Evolutionary conservation across 768 basidiomycete genomes (phyloP).

Genomic region (Serendipita sp.): DNA sequence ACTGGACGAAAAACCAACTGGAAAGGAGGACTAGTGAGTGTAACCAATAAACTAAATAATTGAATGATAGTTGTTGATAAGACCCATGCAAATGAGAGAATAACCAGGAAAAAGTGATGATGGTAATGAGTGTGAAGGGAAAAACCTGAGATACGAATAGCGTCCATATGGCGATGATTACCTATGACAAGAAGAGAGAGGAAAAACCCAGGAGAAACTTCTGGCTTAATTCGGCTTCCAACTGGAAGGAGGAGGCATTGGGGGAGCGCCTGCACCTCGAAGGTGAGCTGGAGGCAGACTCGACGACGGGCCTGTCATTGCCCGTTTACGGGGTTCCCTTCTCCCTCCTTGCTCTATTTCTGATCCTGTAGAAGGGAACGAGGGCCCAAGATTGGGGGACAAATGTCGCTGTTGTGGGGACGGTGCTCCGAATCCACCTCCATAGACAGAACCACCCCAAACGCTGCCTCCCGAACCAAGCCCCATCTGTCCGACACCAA

Average conservation of each 20-base stretch:
- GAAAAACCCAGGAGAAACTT: background rate
- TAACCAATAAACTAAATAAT: too few species aligned
- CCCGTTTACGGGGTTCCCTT: constrained; percentile 18
- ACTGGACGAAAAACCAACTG: background rate
- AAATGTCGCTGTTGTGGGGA: background rate
- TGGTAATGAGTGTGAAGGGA: background rate
- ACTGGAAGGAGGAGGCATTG: constrained; percentile 10
- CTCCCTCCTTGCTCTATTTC: constrained; percentile 7
- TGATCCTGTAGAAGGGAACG: constrained; percentile 12
- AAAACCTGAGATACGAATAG: background rate
- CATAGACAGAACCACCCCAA: constrained; percentile 47
- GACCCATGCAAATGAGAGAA: background rate
- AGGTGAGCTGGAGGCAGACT: constrained; percentile 7
- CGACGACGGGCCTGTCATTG: constrained; percentile 19
- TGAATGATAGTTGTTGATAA: too few species aligned
- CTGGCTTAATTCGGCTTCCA: constrained; percentile 5
- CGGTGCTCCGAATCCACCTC: constrained; percentile 39
- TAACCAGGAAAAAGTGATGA: background rate
- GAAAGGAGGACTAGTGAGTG: background rate
- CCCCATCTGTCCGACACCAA: constrained; percentile 21
- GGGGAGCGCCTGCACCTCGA: background rate
- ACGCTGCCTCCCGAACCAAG: constrained; percentile 31
- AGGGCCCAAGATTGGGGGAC: background rate
- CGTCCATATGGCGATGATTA: background rate
- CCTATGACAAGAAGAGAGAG: background rate